Evolutionary conservation across 2,329 filamentous ascomycete genomes (phyloP).

Genomic region (Colletotrichum sp.): DNA sequence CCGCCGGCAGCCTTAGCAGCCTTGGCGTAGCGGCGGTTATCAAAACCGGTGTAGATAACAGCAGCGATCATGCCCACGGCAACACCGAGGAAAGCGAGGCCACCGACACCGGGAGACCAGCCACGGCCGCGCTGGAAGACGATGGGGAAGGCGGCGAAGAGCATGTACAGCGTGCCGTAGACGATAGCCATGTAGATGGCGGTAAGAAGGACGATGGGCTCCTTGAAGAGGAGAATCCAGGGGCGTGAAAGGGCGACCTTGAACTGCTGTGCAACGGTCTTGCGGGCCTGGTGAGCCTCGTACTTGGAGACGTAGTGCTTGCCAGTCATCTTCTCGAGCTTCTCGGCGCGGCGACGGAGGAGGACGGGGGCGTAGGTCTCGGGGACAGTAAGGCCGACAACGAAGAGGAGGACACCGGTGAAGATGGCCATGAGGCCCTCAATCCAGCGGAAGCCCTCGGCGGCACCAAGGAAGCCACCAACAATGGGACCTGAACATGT

Average conservation of each 20-base stretch:
- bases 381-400: conserved; percentile 51
- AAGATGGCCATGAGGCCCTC: conserved; percentile 70
- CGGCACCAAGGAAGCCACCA: conserved; percentile 69
- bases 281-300: conserved; percentile 51
- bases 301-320: conserved; percentile 36
- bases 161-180: conserved; percentile 63
- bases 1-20: conserved; percentile 44
- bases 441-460: conserved; percentile 74
- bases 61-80: conserved; percentile 69
- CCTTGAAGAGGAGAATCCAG: conserved; percentile 72
- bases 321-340: conserved; percentile 24
- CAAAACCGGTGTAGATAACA: conserved; percentile 49
- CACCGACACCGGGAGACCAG: conserved; percentile 64
- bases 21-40: conserved; percentile 49
- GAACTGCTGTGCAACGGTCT: conserved; percentile 50
- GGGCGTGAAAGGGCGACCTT: conserved; percentile 52
- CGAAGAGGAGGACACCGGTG: conserved; percentile 33
- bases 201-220: conserved; percentile 72
- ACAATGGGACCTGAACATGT: conserved; percentile 66
- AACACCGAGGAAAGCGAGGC: conserved; percentile 72
- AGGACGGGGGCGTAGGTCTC: conserved; percentile 35
- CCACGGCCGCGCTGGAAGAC: conserved; percentile 67
- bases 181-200: conserved; percentile 71
- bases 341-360: conserved; percentile 27
- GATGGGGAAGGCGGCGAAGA: conserved; percentile 68